A percentile compares a stretch with the other conserved stretches of the same genome.
Conservation (phyloP, 257 asterid genomes). For the Salvia hispanica region DNA sequence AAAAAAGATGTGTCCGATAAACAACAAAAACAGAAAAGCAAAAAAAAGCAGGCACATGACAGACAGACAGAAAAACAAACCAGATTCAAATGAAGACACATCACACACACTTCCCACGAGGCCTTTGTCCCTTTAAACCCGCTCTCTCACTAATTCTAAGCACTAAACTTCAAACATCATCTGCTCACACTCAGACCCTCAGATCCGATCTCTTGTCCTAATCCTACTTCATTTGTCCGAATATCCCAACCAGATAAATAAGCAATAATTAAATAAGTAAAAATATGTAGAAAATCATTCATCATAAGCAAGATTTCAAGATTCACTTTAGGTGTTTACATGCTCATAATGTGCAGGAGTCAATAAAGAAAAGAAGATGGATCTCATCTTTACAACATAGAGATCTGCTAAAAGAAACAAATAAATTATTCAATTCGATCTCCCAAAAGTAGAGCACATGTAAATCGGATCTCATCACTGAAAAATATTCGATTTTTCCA, state of each 20-base stretch:
- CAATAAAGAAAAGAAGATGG: slow-evolving; percentile 20
- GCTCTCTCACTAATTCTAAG: neutral
- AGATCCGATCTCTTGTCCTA: slow-evolving; percentile 25
- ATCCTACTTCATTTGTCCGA: neutral
- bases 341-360: no score
- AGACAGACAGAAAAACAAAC: slow-evolving; percentile 27
- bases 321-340: no score
- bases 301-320: no score
- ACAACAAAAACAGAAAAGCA: neutral
- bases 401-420: slow-evolving; percentile 38
- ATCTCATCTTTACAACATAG: slow-evolving; percentile 31
- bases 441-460: slow-evolving; percentile 39
- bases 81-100: slow-evolving; percentile 21
- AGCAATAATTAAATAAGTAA: no score
- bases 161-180: neutral
- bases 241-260: neutral
- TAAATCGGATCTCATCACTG: slow-evolving; percentile 30
- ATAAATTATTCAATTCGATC: slow-evolving; percentile 23
- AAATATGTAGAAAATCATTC: no score
- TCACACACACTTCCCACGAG: slow-evolving; percentile 24
- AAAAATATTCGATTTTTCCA: slow-evolving; percentile 11
- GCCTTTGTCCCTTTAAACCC: slow-evolving; percentile 13
- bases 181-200: neutral
- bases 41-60: neutral
- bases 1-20: neutral